A percentile compares a stretch with the other conserved stretches of the same genome.
Evolutionary conservation across 352 stramenopile genomes (phyloP).

Genomic region (Phytophthora boehmeriae): DNA sequence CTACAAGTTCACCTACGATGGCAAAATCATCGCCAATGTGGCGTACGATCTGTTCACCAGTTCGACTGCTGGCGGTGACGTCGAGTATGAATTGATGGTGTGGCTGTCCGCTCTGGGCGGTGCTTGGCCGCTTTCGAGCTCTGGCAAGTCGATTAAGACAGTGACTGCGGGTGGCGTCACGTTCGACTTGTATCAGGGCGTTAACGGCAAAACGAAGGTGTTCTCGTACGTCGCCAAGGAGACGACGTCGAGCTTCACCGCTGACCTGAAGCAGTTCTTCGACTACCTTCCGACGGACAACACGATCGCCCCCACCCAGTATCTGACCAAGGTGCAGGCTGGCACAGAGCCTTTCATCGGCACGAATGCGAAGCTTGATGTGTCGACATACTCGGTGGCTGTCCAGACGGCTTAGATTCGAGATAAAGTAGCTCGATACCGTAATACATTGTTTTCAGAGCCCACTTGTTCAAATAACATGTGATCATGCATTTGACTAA

Average conservation of each 20-base stretch:
- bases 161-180: constrained; percentile 23
- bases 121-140: constrained; percentile 32
- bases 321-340: constrained; percentile 31
- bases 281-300: constrained; percentile 31
- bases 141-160: constrained; percentile 31
- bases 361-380: constrained; percentile 31
- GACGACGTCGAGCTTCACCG: constrained; percentile 23
- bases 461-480: too few species aligned
- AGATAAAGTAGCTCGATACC: too few species aligned
- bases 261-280: constrained; percentile 40
- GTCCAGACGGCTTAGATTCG: constrained; percentile 5
- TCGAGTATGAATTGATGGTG: constrained; percentile 51
- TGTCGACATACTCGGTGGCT: constrained; percentile 30
- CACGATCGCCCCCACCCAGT: constrained; percentile 31
- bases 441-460: too few species aligned
- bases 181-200: constrained; percentile 40
- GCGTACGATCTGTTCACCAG: constrained; percentile 47
- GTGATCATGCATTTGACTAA: too few species aligned
- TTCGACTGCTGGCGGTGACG: constrained; percentile 20
- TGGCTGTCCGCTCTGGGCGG: constrained; percentile 42
- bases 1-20: constrained; percentile 45
- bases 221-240: constrained; percentile 42
- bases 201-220: constrained; percentile 42
- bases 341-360: constrained; percentile 43
- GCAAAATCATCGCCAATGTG: constrained; percentile 47